Percentiles rank a stretch among this genome's conserved stretches.
Conservation (phyloP, 169 alveolate species). For the Plasmodium falciparum region DNA sequence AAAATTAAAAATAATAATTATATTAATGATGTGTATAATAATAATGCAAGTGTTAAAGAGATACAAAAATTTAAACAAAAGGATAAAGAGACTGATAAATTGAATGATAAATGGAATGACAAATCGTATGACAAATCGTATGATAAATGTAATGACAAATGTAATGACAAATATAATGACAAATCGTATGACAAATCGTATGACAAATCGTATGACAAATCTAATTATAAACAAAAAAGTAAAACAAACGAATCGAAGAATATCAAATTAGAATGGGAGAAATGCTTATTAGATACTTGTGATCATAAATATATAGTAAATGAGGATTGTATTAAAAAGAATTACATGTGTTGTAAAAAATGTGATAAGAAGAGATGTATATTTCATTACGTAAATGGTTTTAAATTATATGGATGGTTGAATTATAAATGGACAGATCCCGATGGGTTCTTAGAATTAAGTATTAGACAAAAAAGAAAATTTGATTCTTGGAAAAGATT, state of each 20-base stretch:
- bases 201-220: not conserved
- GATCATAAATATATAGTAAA: constrained; percentile 44
- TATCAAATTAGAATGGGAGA: not conserved
- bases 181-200: not conserved
- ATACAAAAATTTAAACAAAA: not conserved
- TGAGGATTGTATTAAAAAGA: constrained; percentile 50
- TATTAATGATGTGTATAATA: too few species aligned
- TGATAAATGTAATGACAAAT: not conserved
- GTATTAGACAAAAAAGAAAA: constrained; percentile 82
- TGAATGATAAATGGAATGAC: not conserved
- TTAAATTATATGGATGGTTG: constrained; percentile 78
- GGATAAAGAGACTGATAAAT: not conserved
- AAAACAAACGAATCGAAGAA: not conserved
- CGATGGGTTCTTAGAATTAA: constrained; percentile 83
- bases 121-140: not conserved
- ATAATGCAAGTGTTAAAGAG: too few species aligned
- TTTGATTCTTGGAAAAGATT: constrained; percentile 85
- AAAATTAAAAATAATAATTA: too few species aligned
- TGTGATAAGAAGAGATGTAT: constrained; percentile 67
- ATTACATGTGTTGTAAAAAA: constrained; percentile 26
- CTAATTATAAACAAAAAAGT: not conserved
- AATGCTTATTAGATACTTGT: constrained; percentile 3
- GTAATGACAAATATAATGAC: not conserved
- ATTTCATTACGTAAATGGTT: constrained; percentile 56
- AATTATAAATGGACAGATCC: constrained; percentile 88